Evolutionary conservation across 768 basidiomycete genomes (phyloP), one percentile per base, ranked within the genome.

Genomic region (Terana coerulea): DNA sequence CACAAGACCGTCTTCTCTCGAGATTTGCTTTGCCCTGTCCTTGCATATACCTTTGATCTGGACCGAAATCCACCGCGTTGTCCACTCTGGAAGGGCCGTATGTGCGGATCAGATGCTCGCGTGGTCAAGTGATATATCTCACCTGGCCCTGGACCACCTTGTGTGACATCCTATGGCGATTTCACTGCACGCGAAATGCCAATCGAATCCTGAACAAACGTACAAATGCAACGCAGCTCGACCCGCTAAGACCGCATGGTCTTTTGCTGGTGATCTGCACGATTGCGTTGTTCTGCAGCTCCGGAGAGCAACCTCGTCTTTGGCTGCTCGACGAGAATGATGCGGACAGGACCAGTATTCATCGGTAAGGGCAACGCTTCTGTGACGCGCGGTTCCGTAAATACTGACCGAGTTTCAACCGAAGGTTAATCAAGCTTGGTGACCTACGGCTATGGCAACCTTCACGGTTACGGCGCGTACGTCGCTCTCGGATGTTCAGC

Each of bases 91-190:
- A n/a, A n/a, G n/a, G n/a, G n/a, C n/a, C n/a, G n/a, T n/a, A 46
- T 17, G 39, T 9, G 3, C 49, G 37, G 28, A 50, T 50, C 49
- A 50, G 49, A 41, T 29, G 19, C 28, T 30, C 19, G 10, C 24
- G 19, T 29, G 17, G 49, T 50, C 49, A 50, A 50, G 49, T 50
- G 49, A 50, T 50, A 22, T 40, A 33, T 29, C 10, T 34, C 45
- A 46, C 30, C 30, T 46, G 45, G 29, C 31, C 45, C 12, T 17
- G 29, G n/a, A 9, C 8, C 7, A 2, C 45, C 17, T 33, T 12
- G 15, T 30, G 19, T 31, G 24, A 33, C 12, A 9, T 22, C 22
- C n/a, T n/a, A n/a, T n/a, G n/a, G n/a, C n/a, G n/a, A n/a, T n/a
- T n/a, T 30, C n/a, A 33, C 21, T 30, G 45, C 45, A 46, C 15